Conservation (phyloP, 192 early-diverging fungal genomes). For the Coemansia sp. region DNA sequence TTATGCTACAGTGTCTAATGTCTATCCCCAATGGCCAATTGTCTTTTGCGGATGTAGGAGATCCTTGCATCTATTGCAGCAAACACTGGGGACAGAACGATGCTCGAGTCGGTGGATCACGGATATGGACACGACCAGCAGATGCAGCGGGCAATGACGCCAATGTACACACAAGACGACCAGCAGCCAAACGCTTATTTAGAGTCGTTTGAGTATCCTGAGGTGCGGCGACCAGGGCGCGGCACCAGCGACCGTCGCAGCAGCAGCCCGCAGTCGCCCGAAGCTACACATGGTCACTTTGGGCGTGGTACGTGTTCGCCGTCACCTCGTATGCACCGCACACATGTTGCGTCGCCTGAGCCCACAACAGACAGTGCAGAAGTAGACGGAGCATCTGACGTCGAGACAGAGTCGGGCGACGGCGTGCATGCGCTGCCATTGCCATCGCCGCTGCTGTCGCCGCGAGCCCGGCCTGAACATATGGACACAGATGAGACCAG, state of each 20-base stretch:
- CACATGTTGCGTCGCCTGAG: neutral
- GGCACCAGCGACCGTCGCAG: slow-evolving; percentile 17
- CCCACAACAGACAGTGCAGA: neutral
- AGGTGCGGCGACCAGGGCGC: neutral
- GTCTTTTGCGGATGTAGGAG: slow-evolving; percentile 13
- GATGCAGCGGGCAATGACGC: slow-evolving; percentile 46
- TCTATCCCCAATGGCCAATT: too few relatives aligned
- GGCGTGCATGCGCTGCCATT: slow-evolving; percentile 20
- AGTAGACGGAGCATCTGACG: neutral
- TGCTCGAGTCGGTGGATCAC: neutral
- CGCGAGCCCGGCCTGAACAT: slow-evolving; percentile 26
- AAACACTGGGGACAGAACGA: slow-evolving; percentile 5
- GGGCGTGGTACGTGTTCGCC: slow-evolving; percentile 25
- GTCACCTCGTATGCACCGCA: slow-evolving; percentile 11
- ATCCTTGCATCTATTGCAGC: slow-evolving; percentile 27
- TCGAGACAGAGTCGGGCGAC: slow-evolving; percentile 4
- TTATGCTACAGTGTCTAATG: too few relatives aligned
- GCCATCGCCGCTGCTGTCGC: slow-evolving; percentile 49
- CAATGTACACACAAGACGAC: slow-evolving; percentile 51
- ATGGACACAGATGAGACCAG: slow-evolving; percentile 32
- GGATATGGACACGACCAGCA: slow-evolving; percentile 2
- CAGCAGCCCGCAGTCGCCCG: slow-evolving; percentile 43
- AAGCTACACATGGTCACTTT: slow-evolving; percentile 9
- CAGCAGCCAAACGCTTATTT: slow-evolving; percentile 11
- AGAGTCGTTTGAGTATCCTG: slow-evolving; percentile 6